Evolutionary conservation across 768 basidiomycete species (phyloP).

Genomic region (Hericium coralloides): DNA sequence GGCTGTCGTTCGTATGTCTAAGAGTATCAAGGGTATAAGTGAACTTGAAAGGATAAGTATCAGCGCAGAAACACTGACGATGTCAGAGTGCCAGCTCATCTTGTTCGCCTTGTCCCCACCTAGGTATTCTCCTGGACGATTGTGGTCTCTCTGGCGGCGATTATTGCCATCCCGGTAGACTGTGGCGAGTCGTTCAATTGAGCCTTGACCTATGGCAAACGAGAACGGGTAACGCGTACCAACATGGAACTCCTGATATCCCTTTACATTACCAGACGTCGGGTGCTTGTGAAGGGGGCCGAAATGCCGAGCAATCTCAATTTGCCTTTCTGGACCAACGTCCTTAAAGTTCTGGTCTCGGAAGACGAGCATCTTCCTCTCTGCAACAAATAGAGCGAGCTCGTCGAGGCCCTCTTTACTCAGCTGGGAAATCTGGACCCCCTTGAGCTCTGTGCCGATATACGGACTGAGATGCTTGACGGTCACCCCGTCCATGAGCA

Average conservation of each 20-base stretch:
- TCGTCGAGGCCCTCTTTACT: conserved; percentile 37
- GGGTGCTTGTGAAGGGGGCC: conserved; percentile 23
- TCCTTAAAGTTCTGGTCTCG: conserved; percentile 58
- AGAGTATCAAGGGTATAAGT: background rate
- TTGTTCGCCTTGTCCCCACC: conserved; percentile 32
- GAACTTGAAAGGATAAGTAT: background rate
- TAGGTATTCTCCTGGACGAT: conserved; percentile 24
- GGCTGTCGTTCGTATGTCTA: conserved; percentile 70
- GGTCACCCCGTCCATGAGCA: conserved; percentile 32
- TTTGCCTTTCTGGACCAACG: conserved; percentile 40
- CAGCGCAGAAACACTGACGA: conserved; percentile 19
- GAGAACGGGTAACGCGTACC: conserved; percentile 18
- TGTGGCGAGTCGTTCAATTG: conserved; percentile 3
- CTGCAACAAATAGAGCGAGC: conserved; percentile 31
- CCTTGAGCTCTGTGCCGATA: conserved; percentile 41
- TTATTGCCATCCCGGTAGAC: conserved; percentile 43
- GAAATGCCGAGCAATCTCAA: conserved; percentile 35
- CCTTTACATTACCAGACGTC: conserved; percentile 42
- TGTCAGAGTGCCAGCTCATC: conserved; percentile 67
- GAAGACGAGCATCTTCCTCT: conserved; percentile 46
- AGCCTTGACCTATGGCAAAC: background rate
- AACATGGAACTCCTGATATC: conserved; percentile 51
- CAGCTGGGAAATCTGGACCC: conserved; percentile 46
- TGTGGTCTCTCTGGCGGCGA: conserved; percentile 18
- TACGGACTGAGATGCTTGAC: conserved; percentile 37